phyloP scores from a whole-genome alignment of 2,329 filamentous ascomycete species.

The Cladophialophora exuberans region DNA sequence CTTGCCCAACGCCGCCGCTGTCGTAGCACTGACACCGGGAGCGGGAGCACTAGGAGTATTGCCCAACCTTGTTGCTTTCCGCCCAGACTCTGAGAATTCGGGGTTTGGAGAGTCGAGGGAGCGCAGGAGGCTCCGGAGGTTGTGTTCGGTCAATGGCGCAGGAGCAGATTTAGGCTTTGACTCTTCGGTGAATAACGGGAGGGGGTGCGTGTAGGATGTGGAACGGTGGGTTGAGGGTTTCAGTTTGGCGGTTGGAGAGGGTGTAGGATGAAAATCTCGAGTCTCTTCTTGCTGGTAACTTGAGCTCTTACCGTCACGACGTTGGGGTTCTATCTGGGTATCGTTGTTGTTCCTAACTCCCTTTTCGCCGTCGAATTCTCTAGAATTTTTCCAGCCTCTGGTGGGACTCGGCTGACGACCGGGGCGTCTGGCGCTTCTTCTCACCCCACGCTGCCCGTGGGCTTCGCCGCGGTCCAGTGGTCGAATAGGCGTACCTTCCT shows the following conservation, averaged over 20 bases:
- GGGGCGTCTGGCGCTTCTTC: constrained; percentile 9
- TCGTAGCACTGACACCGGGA: constrained; percentile 7
- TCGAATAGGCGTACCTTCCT: constrained; percentile 15
- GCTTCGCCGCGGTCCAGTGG: constrained; percentile 6
- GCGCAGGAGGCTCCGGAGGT: constrained; percentile 29
- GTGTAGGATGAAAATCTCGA: neutral
- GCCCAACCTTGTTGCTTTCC: too few relatives aligned
- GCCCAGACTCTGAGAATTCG: neutral
- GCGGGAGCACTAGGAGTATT: too few relatives aligned
- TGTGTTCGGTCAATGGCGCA: constrained; percentile 29
- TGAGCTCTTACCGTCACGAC: neutral
- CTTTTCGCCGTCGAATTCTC: constrained; percentile 26
- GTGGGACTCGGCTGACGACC: constrained; percentile 14
- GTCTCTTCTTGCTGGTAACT: constrained; percentile 10
- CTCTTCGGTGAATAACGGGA: constrained; percentile 27
- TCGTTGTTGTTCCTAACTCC: constrained; percentile 8
- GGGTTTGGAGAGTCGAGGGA: constrained; percentile 9
- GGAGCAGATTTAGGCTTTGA: constrained; percentile 18
- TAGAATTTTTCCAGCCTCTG: constrained; percentile 24
- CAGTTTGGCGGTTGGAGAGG: constrained; percentile 22
- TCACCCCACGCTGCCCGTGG: constrained; percentile 10
- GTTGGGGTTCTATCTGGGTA: neutral
- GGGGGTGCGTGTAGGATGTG: constrained; percentile 29
- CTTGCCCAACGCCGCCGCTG: constrained; percentile 3
- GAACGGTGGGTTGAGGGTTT: constrained; percentile 22